Conservation (phyloP, 169 alveolate genomes). For the Plasmodium ovale region DNA sequence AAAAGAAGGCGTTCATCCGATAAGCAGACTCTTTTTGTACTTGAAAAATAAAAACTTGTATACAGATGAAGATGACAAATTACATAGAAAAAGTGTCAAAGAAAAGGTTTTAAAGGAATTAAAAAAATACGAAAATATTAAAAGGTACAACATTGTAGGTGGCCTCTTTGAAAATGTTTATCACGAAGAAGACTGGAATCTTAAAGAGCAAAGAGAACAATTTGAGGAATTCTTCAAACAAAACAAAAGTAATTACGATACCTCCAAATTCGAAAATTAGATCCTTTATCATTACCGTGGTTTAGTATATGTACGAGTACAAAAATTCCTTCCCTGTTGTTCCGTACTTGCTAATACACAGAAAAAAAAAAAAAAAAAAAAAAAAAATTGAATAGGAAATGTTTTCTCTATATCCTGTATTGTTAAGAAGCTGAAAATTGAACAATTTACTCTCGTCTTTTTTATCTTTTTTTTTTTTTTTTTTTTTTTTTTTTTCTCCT, state of each 20-base stretch:
- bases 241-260: constrained; percentile 44
- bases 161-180: constrained; percentile 93
- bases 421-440: no score
- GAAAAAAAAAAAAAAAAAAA: no score
- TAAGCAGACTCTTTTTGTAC: constrained; percentile 80
- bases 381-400: no score
- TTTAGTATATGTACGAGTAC: no score
- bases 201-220: constrained; percentile 78
- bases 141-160: constrained; percentile 78
- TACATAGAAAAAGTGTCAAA: constrained; percentile 82
- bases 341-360: no score
- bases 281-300: no score
- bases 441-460: no score
- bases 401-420: no score
- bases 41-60: constrained; percentile 81
- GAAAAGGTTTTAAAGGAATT: constrained; percentile 85
- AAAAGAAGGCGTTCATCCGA: constrained; percentile 88
- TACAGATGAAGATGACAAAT: constrained; percentile 80
- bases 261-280: constrained; percentile 47
- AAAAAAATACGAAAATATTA: constrained; percentile 80
- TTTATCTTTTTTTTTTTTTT: no score
- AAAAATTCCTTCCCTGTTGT: no score
- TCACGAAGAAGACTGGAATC: constrained; percentile 86
- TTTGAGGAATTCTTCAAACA: constrained; percentile 59
- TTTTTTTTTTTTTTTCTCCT: no score